Evolutionary conservation across 805 yeast species (phyloP).

Genomic region (Kodamaea lidongshanica): DNA sequence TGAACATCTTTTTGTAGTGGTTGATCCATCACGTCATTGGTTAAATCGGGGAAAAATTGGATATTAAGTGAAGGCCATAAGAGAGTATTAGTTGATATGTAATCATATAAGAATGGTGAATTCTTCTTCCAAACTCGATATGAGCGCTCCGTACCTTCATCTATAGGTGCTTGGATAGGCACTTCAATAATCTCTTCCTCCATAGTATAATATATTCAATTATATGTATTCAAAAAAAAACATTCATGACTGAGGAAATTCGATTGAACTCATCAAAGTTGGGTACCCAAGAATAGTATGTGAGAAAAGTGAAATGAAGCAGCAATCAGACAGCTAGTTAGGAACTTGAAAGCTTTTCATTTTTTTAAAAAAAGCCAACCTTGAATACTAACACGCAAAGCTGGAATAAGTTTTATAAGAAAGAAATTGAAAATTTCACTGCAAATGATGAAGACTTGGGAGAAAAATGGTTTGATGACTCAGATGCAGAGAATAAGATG

Average conservation of each 20-base stretch:
- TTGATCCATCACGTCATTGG: background rate
- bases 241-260: slow-evolving; percentile 18
- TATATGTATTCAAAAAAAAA: slow-evolving; percentile 1
- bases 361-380: background rate
- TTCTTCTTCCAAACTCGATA: slow-evolving; percentile 61
- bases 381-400: slow-evolving; percentile 25
- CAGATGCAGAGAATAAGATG: slow-evolving; percentile 86
- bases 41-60: slow-evolving; percentile 57
- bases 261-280: slow-evolving; percentile 68
- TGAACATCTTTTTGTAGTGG: too few relatives aligned
- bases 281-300: slow-evolving; percentile 77
- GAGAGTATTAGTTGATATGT: slow-evolving; percentile 46
- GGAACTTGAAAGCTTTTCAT: background rate
- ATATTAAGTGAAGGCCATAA: slow-evolving; percentile 60
- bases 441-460: slow-evolving; percentile 83
- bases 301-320: slow-evolving; percentile 8
- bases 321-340: slow-evolving; percentile 1
- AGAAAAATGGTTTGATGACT: slow-evolving; percentile 94
- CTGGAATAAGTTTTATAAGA: slow-evolving; percentile 83
- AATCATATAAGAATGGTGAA: slow-evolving; percentile 49
- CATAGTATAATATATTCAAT: background rate
- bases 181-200: slow-evolving; percentile 1
- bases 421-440: slow-evolving; percentile 65
- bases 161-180: slow-evolving; percentile 16
- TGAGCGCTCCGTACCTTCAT: slow-evolving; percentile 27